These are phyloP conservation scores for Zygnema cylindricum DNA, from an alignment of 139 green algal species.

Conservation along the genomic window DNA sequence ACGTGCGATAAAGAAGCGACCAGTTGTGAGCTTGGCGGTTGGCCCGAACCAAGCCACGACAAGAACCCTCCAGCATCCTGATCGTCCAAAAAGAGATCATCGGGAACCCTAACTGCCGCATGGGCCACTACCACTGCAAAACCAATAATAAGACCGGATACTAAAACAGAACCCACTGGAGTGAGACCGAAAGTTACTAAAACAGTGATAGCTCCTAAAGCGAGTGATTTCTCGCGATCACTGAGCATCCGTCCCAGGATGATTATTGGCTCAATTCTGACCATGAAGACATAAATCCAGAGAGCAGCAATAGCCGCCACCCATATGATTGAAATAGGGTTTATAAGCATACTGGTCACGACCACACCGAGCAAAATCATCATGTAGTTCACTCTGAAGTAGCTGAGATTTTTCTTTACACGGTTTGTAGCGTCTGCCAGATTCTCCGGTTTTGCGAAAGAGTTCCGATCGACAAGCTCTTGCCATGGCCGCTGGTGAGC, in stretches of 20 bases:
- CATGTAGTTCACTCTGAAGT: slow-evolving; percentile 95
- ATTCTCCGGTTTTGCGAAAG: slow-evolving; percentile 77
- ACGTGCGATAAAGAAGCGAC: no score
- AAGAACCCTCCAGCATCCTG: no score
- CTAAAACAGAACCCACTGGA: slow-evolving; percentile 82
- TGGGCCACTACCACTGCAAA: slow-evolving; percentile 74
- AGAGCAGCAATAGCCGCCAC: slow-evolving; percentile 71
- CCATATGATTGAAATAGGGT: slow-evolving; percentile 82
- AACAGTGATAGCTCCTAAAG: slow-evolving; percentile 70
- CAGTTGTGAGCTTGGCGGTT: no score
- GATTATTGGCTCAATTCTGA: slow-evolving; percentile 77
- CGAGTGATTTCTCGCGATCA: slow-evolving; percentile 87
- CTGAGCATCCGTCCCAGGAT: slow-evolving; percentile 73
- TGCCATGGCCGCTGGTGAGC: slow-evolving; percentile 86
- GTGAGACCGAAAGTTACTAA: slow-evolving; percentile 91
- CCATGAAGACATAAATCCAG: slow-evolving; percentile 91
- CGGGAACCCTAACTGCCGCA: slow-evolving; percentile 75
- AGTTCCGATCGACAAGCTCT: slow-evolving; percentile 82
- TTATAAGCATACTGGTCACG: slow-evolving; percentile 72
- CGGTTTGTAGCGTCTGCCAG: slow-evolving; percentile 78
- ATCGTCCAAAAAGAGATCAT: slow-evolving; percentile 94
- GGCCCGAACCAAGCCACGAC: no score
- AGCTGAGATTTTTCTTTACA: slow-evolving; percentile 85
- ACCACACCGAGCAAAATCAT: slow-evolving; percentile 76
- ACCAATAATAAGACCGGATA: slow-evolving; percentile 70